Conservation (phyloP, 2,329 filamentous ascomycete genomes). For the Aspergillus sergii region DNA sequence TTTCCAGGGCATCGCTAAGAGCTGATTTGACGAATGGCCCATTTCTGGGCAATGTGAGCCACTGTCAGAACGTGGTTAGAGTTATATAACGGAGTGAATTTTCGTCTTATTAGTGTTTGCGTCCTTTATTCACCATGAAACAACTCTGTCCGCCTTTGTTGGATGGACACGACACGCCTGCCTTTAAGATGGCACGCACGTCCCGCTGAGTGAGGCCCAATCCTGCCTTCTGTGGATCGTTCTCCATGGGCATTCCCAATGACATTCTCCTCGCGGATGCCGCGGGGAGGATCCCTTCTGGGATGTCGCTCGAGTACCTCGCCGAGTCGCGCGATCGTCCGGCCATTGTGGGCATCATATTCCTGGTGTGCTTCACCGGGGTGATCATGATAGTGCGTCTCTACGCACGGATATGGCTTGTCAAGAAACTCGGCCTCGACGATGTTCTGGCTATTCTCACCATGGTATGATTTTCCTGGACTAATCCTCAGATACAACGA, state of each 20-base stretch:
- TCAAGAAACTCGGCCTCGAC: constrained; percentile 49
- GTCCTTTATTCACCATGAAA: not conserved
- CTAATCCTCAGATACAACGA: not conserved
- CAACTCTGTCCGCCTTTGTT: not conserved
- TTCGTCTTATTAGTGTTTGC: not conserved
- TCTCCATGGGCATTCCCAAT: constrained; percentile 26
- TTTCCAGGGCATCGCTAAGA: not conserved
- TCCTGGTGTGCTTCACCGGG: constrained; percentile 30
- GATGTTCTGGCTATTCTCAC: constrained; percentile 53
- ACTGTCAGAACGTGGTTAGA: not conserved
- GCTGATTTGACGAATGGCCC: not conserved
- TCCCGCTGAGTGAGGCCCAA: constrained; percentile 6
- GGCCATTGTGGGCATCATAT: constrained; percentile 32
- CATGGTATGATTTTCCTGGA: constrained; percentile 39
- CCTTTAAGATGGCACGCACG: constrained; percentile 7
- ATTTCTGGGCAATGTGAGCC: not conserved
- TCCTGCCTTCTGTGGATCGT: constrained; percentile 12
- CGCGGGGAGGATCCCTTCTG: constrained; percentile 29
- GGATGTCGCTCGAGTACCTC: constrained; percentile 29
- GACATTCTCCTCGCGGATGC: constrained; percentile 32
- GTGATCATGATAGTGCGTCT: constrained; percentile 46
- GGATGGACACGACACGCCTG: not conserved
- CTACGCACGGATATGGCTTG: constrained; percentile 49
- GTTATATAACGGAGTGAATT: not conserved
- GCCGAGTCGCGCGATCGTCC: constrained; percentile 31